Base-by-base conservation (phyloP, 805 yeast genomes). In the Saccharomyces kudriavzevii region DNA sequence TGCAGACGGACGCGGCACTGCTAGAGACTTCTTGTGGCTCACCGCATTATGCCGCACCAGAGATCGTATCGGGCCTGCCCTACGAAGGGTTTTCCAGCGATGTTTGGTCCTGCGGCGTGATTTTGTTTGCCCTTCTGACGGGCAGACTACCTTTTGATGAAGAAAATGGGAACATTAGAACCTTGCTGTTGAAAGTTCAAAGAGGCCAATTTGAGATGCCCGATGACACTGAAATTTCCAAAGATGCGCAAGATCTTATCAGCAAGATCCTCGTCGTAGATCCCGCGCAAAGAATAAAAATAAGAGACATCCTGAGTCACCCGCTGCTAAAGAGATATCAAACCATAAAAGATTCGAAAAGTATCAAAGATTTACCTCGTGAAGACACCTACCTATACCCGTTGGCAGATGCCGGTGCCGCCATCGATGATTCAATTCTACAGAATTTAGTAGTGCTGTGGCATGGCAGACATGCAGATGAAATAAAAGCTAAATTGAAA, bases 11-110 rank as follows among this genome's bases (percentile, higher is more conserved):
- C 52, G 92, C 84, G 60, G 82, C 85, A 61, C 73, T 92, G 65
- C 76, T 94, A 54, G 97, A 92, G 69, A 94, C 99, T 4, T 85
- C 95, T 22, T 94, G 99, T 72, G 99, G 99, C 1, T 90, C 97
- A 17, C 99, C 99, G 8, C 99, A 94, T 70, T 94, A 94, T 70
- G 99, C 98, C 1, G 89, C 97, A 8, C 99, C 99, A 0, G 99
- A 94, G 69, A 92, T 94, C 60, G 97, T 94, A 11, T 87, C 96
- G 10, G 99, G 99, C 31, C 82, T 86, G 56, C 89, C 84, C 55
- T 94, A 94, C 68, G 97, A 92, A 66, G 99, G 99, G 14, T 90
- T 96, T 29, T 97, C 96, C 45, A 84, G 95, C 30, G 99, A 94
- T 70, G 91, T 94, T 53, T 94, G 99, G 99, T 91, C 96, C 5